These are phyloP conservation scores for Cucumis hystrix DNA, from an alignment of 306 rosid genomes.

Conservation along the genomic window DNA sequence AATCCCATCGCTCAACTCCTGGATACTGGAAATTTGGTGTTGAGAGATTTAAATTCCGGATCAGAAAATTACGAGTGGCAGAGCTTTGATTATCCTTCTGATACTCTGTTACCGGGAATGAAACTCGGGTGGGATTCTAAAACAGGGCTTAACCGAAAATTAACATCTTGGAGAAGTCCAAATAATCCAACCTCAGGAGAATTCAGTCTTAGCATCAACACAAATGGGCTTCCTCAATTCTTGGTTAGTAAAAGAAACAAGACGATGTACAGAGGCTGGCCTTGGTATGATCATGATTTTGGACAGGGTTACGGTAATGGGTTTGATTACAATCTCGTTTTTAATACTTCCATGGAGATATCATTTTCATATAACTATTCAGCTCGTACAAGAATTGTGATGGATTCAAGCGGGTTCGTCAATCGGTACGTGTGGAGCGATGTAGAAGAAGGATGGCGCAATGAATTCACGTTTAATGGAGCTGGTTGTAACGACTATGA, in stretches of 20 bases:
- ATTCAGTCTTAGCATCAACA: conserved; percentile 22
- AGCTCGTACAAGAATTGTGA: conserved; percentile 17
- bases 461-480: conserved; percentile 14
- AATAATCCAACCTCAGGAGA: conserved; percentile 29
- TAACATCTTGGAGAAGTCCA: conserved; percentile 28
- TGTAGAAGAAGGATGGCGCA: conserved; percentile 13
- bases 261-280: conserved; percentile 29
- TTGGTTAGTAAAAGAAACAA: conserved; percentile 16
- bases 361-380: conserved; percentile 23
- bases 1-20: conserved; percentile 19
- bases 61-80: conserved; percentile 21
- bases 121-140: conserved; percentile 35
- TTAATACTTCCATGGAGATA: conserved; percentile 9
- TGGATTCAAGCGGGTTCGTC: conserved; percentile 17
- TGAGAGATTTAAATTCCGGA: conserved; percentile 11
- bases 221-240: conserved; percentile 30
- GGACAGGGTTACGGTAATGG: conserved; percentile 2
- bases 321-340: background rate
- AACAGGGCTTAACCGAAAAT: conserved; percentile 22
- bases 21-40: conserved; percentile 34
- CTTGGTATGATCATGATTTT: conserved; percentile 16
- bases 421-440: conserved; percentile 21
- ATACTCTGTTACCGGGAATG: conserved; percentile 36
- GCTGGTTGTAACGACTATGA: conserved; percentile 32
- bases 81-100: conserved; percentile 41